Base-by-base conservation (phyloP, 2,329 filamentous ascomycete genomes). In the Ilyonectria destructans region DNA sequence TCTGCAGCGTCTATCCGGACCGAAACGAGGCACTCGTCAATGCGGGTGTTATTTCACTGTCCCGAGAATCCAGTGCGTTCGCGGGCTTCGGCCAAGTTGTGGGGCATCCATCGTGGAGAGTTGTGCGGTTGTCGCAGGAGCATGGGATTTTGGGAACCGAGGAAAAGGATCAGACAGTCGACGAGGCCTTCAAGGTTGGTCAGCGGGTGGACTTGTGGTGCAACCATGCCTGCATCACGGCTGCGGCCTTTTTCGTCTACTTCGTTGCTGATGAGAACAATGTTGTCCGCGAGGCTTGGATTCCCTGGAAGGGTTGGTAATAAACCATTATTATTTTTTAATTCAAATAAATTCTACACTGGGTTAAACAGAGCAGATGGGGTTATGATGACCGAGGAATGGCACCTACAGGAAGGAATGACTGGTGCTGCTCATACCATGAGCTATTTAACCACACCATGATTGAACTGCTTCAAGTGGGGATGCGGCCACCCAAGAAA, bases 11-110 rank as follows among this genome's bases (percentile, higher is more conserved):
- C 12, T 82, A 82, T 52, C 77, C 78, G 0, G 79, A 81, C 58
- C 77, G 81, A 9, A 81, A 82, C 62, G 81, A 82, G 66, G 79
- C 77, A 4, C 77, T 82, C 31, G 70, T 82, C 40, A 82, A 82
- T 61, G 81, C 80, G 0, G 81, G 81, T 0, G 77, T 77, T 2
- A 75, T 80, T 19, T 78, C 80, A 6, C 62, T 82, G 15, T 80
- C 80, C 12, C 80, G 79, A 8, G 80, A 82, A 68, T 71, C 75
- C 9, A 79, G 79, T 26, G 74, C 67, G 8, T 75, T 70, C 37
- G 58, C 74, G 23, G 78, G 80, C 10, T 80, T 79, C 57, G 76
- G 80, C 23, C 71, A 72, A 33, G 75, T 79, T 2, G 77, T 77
- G 21, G 74, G 75, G 31, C 71, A 72, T 40, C 70, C 72, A 0